Base-by-base conservation (phyloP, 768 basidiomycete species). In the Suillus sp. region DNA sequence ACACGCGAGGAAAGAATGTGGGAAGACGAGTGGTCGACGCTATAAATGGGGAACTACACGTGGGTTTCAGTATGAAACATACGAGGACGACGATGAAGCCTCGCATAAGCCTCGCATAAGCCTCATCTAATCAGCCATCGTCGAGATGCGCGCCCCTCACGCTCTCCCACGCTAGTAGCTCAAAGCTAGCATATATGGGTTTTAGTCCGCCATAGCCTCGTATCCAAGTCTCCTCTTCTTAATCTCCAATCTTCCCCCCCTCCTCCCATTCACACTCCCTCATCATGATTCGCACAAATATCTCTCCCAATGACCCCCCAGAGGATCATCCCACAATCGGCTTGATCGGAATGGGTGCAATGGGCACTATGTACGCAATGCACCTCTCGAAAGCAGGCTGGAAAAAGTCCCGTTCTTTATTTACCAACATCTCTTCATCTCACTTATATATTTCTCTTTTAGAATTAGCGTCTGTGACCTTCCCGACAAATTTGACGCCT, bases 291-390 rank as follows among this genome's bases (percentile, higher is more conserved):
- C 66, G 69, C 34, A 51, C 59, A 57, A 69, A 78, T 51, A 62
- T 78, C 35, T 66, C 67, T 1, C 80, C 80, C 0, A 38, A 72
- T 11, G 68, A 74, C 10, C 81, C 83, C 6, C 22, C 71, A 1
- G 77, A 80, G 6, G 73, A 79, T 30, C 93, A 95, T 67, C 92
- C 93, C 7, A 82, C 84, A 0, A 91, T 99, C 43, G 96, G 96
- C 2, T 79, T 97, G 59, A 97, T 97, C 65, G 96, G 96, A 2
- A 97, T 98, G 95, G 96, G 96, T 0, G 92, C 92, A 57, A 99
- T 99, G 96, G 96, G 96, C 2, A 81, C 80, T 71, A 94, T 99
- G 95, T 99, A 98, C 73, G 94, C 95, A 0, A 83, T 81, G 20
- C 73, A 80, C n/a, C 80, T 99, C 30, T 84, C 88, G 13, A 79